phyloP scores from a whole-genome alignment of 805 yeast species.

The Candida mattraensis region DNA sequence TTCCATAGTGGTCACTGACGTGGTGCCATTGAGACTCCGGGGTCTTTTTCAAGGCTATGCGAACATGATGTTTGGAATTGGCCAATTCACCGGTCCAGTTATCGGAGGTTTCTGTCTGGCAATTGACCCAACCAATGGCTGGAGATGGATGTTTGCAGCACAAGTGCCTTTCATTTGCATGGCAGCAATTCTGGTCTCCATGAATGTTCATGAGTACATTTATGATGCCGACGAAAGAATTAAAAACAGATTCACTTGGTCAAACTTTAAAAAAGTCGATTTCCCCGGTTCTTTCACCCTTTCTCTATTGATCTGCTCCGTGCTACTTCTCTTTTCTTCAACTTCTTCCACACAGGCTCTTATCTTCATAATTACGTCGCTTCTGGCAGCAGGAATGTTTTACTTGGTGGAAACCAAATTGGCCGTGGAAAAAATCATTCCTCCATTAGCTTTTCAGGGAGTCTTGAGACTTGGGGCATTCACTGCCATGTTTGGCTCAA shows the following conservation, averaged over 20 bases:
- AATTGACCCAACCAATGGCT: slow-evolving; percentile 36
- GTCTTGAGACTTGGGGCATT: slow-evolving; percentile 38
- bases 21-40: slow-evolving; percentile 52
- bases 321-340: slow-evolving; percentile 36
- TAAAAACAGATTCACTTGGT: slow-evolving; percentile 31
- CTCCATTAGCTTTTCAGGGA: slow-evolving; percentile 39
- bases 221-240: slow-evolving; percentile 23
- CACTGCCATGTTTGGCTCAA: slow-evolving; percentile 37
- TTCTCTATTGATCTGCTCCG: slow-evolving; percentile 34
- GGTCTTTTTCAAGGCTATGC: slow-evolving; percentile 56
- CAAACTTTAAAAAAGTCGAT: slow-evolving; percentile 39
- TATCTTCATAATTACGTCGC: slow-evolving; percentile 14
- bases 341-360: slow-evolving; percentile 8
- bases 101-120: slow-evolving; percentile 41
- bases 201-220: slow-evolving; percentile 36
- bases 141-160: slow-evolving; percentile 45
- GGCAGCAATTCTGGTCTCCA: slow-evolving; percentile 27
- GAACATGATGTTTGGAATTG: slow-evolving; percentile 37
- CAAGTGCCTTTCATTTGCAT: slow-evolving; percentile 40
- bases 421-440: slow-evolving; percentile 41
- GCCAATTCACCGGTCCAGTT: slow-evolving; percentile 45
- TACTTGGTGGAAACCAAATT: slow-evolving; percentile 35
- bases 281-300: slow-evolving; percentile 40
- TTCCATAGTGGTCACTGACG: slow-evolving; percentile 54
- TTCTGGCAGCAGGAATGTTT: slow-evolving; percentile 24